Conservation (phyloP, 2,329 filamentous ascomycete genomes). For the Ceratocystiopsis minuta region DNA sequence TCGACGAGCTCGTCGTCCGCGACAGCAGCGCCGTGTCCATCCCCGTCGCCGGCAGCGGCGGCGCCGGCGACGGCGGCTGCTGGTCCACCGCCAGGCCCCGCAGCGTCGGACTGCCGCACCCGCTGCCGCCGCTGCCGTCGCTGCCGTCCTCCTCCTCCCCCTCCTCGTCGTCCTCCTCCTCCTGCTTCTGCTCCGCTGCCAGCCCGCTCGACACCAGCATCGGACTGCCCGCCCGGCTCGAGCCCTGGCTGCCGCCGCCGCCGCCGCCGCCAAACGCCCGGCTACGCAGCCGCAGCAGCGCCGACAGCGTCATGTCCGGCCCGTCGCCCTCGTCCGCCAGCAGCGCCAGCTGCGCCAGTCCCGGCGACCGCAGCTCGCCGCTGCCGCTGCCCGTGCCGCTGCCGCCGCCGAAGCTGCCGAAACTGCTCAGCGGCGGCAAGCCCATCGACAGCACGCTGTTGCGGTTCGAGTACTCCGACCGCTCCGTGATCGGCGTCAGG, state of each 20-base stretch:
- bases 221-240: conserved; percentile 32
- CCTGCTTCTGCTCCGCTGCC: background rate
- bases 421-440: conserved; percentile 23
- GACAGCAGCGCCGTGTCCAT: background rate
- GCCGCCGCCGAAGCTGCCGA: background rate
- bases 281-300: conserved; percentile 53
- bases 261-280: conserved; percentile 47
- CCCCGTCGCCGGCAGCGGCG: background rate
- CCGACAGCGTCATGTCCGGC: conserved; percentile 54
- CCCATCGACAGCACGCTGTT: conserved; percentile 71
- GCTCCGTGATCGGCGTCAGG: conserved; percentile 86
- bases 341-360: conserved; percentile 50
- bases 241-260: conserved; percentile 44
- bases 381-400: conserved; percentile 9
- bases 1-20: conserved; percentile 6
- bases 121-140: background rate
- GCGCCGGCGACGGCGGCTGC: background rate
- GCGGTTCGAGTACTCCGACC: conserved; percentile 87
- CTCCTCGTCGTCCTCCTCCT: no score
- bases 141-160: no score
- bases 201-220: conserved; percentile 14
- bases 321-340: conserved; percentile 38
- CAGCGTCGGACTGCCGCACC: conserved; percentile 27
- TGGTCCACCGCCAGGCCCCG: conserved; percentile 11
- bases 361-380: conserved; percentile 47